phyloP scores from a whole-genome alignment of 495 filamentous ascomycete species.

The Gamarada debralockiae region DNA sequence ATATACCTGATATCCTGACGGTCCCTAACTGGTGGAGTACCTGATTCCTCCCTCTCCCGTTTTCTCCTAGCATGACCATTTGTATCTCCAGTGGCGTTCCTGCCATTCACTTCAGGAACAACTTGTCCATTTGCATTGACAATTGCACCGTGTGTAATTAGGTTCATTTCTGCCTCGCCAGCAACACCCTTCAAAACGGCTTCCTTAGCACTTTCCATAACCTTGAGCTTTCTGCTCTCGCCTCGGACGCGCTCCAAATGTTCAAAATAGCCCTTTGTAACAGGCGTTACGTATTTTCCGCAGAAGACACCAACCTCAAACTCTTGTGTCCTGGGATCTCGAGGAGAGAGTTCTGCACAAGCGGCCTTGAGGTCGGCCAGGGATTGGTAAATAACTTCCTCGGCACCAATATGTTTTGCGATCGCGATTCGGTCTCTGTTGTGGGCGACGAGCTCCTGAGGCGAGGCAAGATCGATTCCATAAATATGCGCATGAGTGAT shows the following conservation, averaged over 20 bases:
- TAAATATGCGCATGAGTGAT: constrained; percentile 70
- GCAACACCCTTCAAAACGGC: constrained; percentile 65
- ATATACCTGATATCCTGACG: constrained; percentile 29
- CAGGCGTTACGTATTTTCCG: constrained; percentile 82
- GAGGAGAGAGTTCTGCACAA: constrained; percentile 66
- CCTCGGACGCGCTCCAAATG: constrained; percentile 75
- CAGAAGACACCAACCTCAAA: constrained; percentile 98
- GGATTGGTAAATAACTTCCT: constrained; percentile 86
- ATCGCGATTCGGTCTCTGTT: constrained; percentile 65
- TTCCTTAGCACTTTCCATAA: constrained; percentile 63
- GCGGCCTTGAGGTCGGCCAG: constrained; percentile 79
- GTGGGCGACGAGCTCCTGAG: constrained; percentile 78
- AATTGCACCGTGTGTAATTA: constrained; percentile 59
- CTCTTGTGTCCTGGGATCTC: constrained; percentile 34
- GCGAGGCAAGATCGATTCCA: constrained; percentile 86
- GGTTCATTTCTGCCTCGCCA: constrained; percentile 55
- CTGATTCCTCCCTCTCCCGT: constrained; percentile 17
- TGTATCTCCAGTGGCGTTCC: constrained; percentile 13
- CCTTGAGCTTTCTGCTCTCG: constrained; percentile 68
- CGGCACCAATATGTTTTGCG: constrained; percentile 81
- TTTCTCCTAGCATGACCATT: constrained; percentile 20
- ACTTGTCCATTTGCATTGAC: constrained; percentile 51
- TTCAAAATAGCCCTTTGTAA: constrained; percentile 80
- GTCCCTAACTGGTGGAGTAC: constrained; percentile 22
- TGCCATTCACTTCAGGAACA: constrained; percentile 10